Base-by-base conservation (phyloP, 2,329 filamentous ascomycete genomes). In the Blastomyces parvus region DNA sequence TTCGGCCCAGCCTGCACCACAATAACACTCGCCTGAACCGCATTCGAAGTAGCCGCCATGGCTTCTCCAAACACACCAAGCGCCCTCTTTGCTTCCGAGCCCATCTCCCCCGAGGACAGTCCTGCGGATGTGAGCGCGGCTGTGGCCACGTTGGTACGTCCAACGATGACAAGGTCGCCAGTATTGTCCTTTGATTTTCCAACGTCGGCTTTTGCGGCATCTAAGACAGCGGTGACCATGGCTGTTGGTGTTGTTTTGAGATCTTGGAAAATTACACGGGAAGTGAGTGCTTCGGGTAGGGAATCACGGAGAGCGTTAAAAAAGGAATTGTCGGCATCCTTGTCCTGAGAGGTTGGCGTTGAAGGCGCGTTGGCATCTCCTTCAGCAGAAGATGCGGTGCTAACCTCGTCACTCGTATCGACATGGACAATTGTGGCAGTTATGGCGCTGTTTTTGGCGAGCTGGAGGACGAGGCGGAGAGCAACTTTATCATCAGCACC, bases 401-500 rank as follows among this genome's bases (percentile, higher is more conserved):
- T 33, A 9, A 30, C 36, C n/a, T 64, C 61, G 61, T 64, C 62
- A 19, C 56, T 52, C n/a, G 71, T 74, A 30, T 74, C 76, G 33
- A 90, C 80, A 65, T 86, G 86, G 0, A 88, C 79, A 40, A 97
- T 83, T 0, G 89, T 93, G 0, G 87, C 90, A 0, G 90, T 92
- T 33, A 96, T 85, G 53, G 89, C 84, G 3, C 85, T 82, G 70
- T 91, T 94, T 72, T 88, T 86, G 0, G 88, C 90, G 0, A 99
- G 82, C 71, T 97, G 93, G 2, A 97, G 81, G 2, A 93, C 88
- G 30, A 97, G 84, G 0, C 87, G 82, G 0, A 97, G 81, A 0
- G 91, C 92, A 4, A 88, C 84, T 8, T 86, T 84, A 70, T 97
- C 93, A 71, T 99, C 94, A 0, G 81, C 78, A 9, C 90, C 90